Base-by-base conservation (phyloP, 164 flowering plant genomes). In the Tinospora cordifolia region DNA sequence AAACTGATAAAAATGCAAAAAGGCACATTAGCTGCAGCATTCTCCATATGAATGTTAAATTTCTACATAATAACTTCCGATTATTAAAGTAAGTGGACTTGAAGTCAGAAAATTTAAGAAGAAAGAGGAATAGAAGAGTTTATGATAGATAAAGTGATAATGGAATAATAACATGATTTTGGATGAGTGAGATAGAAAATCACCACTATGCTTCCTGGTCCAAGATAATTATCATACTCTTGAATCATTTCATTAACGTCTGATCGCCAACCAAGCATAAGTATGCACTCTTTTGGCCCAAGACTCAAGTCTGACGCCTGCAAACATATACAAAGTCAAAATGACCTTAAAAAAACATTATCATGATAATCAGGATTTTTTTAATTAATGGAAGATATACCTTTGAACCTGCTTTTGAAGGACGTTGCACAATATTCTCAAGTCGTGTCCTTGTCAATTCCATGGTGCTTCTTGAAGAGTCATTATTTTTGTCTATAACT, bases 221-320 rank as follows among this genome's bases (percentile, higher is more conserved):
- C 99, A 76, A 94, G 97, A 81, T 94, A 94, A 75, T 85, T 87
- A 75, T 92, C 97, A 78, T 92, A 94, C 81, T 94, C 99, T 72
- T 75, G 82, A 77, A 94, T 87, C 99, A 94, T 94, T 69, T 92
- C 93, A 34, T 82, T 82, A 72, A 94, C 88, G 78, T 89, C 90
- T 39, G 90, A 81, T 49, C 97, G 93, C 99, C 99, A 94, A 30
- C 99, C 99, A 76, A 94, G 91, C 82, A 94, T 72, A 77, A 94
- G 90, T 75, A 92, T 82, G 76, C 78, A 77, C 78, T 94, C 99
- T 79, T 83, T 91, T 60, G 97, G 99, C 69, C 97, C 99, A 47
- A 74, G 34, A 75, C 38, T 80, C 82, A 76, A 77, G 49, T 94
- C 93, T 69, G 96, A 88, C 75, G 91, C 83, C 99, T 94, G 82